Evolutionary conservation across 805 yeast species (phyloP).

Genomic region (Yamadazyma endophytica): DNA sequence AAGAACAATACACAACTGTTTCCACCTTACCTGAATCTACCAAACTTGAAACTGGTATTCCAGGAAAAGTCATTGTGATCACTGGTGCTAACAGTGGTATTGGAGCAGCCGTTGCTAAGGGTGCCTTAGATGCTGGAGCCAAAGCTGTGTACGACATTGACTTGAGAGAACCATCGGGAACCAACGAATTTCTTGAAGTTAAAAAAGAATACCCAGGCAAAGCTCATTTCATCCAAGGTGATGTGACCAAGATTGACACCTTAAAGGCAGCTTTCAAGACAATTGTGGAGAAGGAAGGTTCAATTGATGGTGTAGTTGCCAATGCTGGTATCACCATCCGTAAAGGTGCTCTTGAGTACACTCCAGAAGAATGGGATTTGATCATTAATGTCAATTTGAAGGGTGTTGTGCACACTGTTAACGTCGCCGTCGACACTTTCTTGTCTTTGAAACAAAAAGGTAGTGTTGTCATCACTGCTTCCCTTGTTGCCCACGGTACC

Average conservation of each 20-base stretch:
- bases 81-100: conserved; percentile 84
- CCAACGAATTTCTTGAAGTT: conserved; percentile 5
- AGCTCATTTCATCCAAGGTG: conserved; percentile 6
- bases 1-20: conserved; percentile 5
- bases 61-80: conserved; percentile 71
- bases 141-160: conserved; percentile 80
- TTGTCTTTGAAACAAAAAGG: conserved; percentile 23
- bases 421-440: conserved; percentile 6
- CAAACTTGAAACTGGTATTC: conserved; percentile 6
- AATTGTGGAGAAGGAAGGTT: conserved; percentile 11
- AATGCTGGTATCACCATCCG: conserved; percentile 32
- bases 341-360: conserved; percentile 21
- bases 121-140: conserved; percentile 54
- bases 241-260: conserved; percentile 7
- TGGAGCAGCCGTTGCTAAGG: conserved; percentile 64
- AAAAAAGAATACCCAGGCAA: conserved; percentile 5
- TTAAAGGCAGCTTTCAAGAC: conserved; percentile 5
- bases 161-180: conserved; percentile 32
- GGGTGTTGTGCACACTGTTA: conserved; percentile 18
- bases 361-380: conserved; percentile 24
- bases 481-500: conserved; percentile 42
- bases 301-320: conserved; percentile 30
- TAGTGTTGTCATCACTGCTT: conserved; percentile 38
- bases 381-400: conserved; percentile 27
- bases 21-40: conserved; percentile 7